A percentile compares a stretch with the other conserved stretches of the same genome.
These are phyloP conservation scores for Suillus alpinus DNA, from an alignment of 768 basidiomycete genomes.

Conservation along the genomic window DNA sequence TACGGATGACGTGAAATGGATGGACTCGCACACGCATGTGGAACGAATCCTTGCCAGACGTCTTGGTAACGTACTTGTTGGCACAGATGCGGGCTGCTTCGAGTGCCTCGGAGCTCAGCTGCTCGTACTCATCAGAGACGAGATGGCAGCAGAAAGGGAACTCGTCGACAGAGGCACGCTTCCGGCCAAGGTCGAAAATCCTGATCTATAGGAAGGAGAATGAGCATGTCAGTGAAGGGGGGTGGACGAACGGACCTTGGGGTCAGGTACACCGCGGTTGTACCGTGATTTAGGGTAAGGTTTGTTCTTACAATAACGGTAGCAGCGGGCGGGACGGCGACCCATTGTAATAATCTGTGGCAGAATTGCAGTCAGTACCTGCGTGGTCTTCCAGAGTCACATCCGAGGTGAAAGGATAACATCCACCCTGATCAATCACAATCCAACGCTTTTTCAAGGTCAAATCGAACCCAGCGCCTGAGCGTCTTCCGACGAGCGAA, in stretches of 20 bases:
- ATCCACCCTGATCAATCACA: neutral
- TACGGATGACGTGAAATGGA: slow-evolving; percentile 97
- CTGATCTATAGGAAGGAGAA: slow-evolving; percentile 65
- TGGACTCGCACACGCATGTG: slow-evolving; percentile 95
- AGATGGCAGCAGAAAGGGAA: slow-evolving; percentile 97
- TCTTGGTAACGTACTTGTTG: slow-evolving; percentile 99
- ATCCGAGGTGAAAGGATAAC: neutral
- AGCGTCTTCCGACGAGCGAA: neutral
- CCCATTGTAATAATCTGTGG: slow-evolving; percentile 60
- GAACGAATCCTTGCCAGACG: slow-evolving; percentile 98
- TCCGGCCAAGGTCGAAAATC: slow-evolving; percentile 94
- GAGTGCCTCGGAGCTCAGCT: slow-evolving; percentile 91
- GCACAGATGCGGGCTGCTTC: slow-evolving; percentile 99
- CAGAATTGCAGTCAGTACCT: neutral
- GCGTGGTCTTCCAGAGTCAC: neutral
- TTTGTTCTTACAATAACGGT: slow-evolving; percentile 99
- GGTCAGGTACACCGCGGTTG: slow-evolving; percentile 97
- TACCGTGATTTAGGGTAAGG: slow-evolving; percentile 94
- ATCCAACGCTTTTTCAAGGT: neutral
- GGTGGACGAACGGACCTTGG: slow-evolving; percentile 58
- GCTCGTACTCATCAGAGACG: slow-evolving; percentile 98
- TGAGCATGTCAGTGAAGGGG: neutral
- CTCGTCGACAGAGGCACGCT: slow-evolving; percentile 94
- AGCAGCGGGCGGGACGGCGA: slow-evolving; percentile 96
- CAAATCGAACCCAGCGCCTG: neutral